Evolutionary conservation across 495 filamentous ascomycete species (phyloP), one percentile per base, ranked within the genome.

Genomic region (Neurospora sp.): DNA sequence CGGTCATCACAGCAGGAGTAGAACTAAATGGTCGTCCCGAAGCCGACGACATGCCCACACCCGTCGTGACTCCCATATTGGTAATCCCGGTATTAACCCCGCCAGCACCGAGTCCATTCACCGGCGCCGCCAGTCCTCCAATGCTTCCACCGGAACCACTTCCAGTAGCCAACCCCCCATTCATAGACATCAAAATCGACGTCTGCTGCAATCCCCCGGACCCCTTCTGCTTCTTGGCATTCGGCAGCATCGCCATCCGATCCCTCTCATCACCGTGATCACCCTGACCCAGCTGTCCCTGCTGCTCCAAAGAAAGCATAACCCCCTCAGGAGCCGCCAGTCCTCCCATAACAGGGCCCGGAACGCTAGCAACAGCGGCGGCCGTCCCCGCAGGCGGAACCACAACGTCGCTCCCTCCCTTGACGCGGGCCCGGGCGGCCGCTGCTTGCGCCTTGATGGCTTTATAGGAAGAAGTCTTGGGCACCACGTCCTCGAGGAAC

Each of bases 401-500:
- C 23, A 37, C 54, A 14, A 18, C 14, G 6, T 66, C 54, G 27
- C 54, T 77, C 54, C 78, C 82, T 48, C 80, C 82, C 70, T 73
- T 79, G 39, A 85, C 76, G 48, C 81, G 79, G 42, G 84, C 80
- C 41, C 84, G 80, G 9, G 78, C 81, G 1, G 81, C 83, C 37
- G 83, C 83, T 1, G 84, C 80, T 66, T 80, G 75, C 5, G 87
- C 88, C 80, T 96, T 96, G 83, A 90, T 89, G 76, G 92, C 86
- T 81, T 91, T 92, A 85, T 89, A 97, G 16, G 92, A 89, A 10
- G 89, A 87, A 9, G 94, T 97, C 78, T 91, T 92, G 41, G 96
- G 96, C 37, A 98, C 90, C 11, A 98, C 89, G 80, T 98, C 96
- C 75, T 92, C 83, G 20, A 98, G 92, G 82, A 99, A 99, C 78